Base-by-base conservation (phyloP, 1,284 basidiomycete genomes). In the Irpex sp. region DNA sequence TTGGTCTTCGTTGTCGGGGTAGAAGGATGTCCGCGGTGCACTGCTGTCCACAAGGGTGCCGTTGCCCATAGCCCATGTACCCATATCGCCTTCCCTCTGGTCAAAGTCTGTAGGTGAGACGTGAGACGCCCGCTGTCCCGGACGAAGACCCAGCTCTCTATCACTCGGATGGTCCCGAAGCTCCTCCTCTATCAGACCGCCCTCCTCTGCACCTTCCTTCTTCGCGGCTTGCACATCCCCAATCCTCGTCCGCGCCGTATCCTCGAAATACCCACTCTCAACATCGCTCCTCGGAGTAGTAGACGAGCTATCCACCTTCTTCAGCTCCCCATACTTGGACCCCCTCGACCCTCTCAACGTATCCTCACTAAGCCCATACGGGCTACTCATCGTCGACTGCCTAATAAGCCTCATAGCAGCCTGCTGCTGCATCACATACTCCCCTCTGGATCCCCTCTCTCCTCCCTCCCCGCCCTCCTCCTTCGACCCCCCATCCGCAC, bases 201-300 rank as follows among this genome's bases (percentile, higher is more conserved):
- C 61, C n/a, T 36, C 60, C 13, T 51, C 62, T 21, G 31, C 34
- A 2, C 31, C 40, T 21, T 58, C 51, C 11, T 60, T 51, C 26
- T 76, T 73, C 58, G 59, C 62, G 5, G 59, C 66, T 3, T 66
- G 64, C 5, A 68, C 71, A n/a, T 62, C 57, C 26, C 66, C 70
- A 7, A 77, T 75, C 37, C 68, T 65, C 51, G 78, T 79, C 58
- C 68, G 66, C 21, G 66, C 72, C 37, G 75, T 77, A 64, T 76
- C 76, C 38, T 73, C 71, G 15, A 77, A 77, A 65, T 78, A 77
- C 55, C 73, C 68, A 48, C 61, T 64, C 36, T 37, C 34, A 37
- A 7, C 19, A 4, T 55, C 59, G 26, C 36, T 58, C 47, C 11
- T 38, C 49, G 48, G 9, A 21, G 26, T 17, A 19, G 52, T 61